Base-by-base conservation (phyloP, 1,284 basidiomycete species). In the Flammula alnicola region DNA sequence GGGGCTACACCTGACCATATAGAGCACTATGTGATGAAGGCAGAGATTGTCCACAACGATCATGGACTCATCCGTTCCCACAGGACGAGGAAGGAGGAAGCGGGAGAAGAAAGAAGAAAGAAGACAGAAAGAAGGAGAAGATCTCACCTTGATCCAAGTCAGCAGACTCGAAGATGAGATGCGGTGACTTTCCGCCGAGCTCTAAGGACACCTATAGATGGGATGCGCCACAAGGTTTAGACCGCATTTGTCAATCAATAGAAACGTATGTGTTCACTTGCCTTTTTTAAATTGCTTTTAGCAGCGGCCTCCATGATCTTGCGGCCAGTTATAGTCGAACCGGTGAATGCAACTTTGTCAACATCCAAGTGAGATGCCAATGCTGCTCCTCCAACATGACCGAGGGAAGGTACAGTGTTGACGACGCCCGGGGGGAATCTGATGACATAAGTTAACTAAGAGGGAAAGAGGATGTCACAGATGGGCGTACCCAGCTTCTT, bases 181-280 rank as follows among this genome's bases (percentile, higher is more conserved):
- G 91, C 32, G 95, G 93, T n/a, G 91, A 93, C 74, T 98, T 98
- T 42, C 95, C 95, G 43, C 95, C 95, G 25, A 98, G 84, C 71
- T 98, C 95, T 55, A 98, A 80, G 42, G 92, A 93, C 44, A 97
- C 86, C 83, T 93, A 61, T 37, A 40, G 37, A 33, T 39, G 19
- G 20, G 5, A 20, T 19, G n/a, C 45, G 47, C 38, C 23, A 25
- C 40, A 33, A 42, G 29, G 26, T 40, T 44, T 22, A 29, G 22
- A 41, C 16, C 12, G 27, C 40, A 27, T 26, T n/a, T 19, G 32
- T 29, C 43, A 40, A 35, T 16, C 25, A 12, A 19, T 17, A 36
- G 16, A 1, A n/a, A 10, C 20, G 16, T 17, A 49, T 40, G 41
- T 29, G 32, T 5, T 30, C 29, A 19, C 38, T 25, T 31, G 81